Base-by-base conservation (phyloP, 805 yeast genomes). In the Candida koratica region DNA sequence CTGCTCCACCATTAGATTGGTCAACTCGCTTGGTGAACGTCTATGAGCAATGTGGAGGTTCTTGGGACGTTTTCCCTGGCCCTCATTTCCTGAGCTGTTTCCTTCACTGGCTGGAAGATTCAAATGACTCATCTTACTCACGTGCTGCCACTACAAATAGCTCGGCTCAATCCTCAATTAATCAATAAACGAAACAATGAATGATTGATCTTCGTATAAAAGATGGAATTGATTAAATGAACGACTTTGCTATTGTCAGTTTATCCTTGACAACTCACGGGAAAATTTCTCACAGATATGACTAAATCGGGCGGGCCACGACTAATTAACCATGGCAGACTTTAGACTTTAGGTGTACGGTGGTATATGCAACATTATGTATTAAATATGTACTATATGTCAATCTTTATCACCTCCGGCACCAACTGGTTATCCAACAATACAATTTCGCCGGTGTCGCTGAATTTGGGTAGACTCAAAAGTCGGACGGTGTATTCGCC, bases 11-110 rank as follows among this genome's bases (percentile, higher is more conserved):
- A 90, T 90, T 46, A 90, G 68, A 37, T 83, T 84, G 2, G 97
- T 90, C 56, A 93, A 70, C 58, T 93, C 98, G 48, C 89, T 79
- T n/a, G 97, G 97, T 3, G 97, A 84, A 42, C 96, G 75, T 53
- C 97, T 77, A 53, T 93, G 97, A n/a, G 97, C 97, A 46, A 90
- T 88, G 62, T 88, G 94, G 42, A 93, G 53, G 47, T 61, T 64
- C 35, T 55, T 58, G 2, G 64, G 61, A 39, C 58, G 60, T 30
- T 41, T 41, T 5, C 28, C 28, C 15, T 37, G 25, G 23, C 28
- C 28, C 15, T 25, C 17, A 12, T 25, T 4, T 13, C 17, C 18
- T 29, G 32, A 13, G 7, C 24, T 28, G 16, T n/a, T n/a, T n/a
- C 32, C 32, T 9, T 20, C 27, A 5, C 10, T 17, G 4, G 26